These are phyloP conservation scores for Singerocomus rubriflavus DNA, from an alignment of 1,284 basidiomycete species.

Conservation along the genomic window DNA sequence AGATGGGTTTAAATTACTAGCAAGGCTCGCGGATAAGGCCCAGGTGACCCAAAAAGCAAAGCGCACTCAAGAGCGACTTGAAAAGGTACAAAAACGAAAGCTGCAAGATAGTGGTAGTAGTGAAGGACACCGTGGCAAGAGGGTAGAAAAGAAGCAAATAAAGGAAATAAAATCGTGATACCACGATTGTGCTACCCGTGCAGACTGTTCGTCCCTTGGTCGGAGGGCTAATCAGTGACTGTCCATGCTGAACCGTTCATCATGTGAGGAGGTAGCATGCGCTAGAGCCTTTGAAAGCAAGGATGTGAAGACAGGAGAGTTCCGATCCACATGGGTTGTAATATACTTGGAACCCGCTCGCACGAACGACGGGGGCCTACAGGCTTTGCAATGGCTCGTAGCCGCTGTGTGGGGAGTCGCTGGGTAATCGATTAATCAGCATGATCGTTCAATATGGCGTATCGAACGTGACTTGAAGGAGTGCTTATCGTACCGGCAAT, in stretches of 20 bases:
- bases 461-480: no score
- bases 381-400: not conserved
- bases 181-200: not conserved
- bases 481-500: no score
- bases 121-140: constrained; percentile 15
- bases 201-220: not conserved
- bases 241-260: not conserved
- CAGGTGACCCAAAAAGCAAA: constrained; percentile 29
- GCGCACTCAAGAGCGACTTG: constrained; percentile 32
- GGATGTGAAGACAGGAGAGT: not conserved
- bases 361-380: not conserved
- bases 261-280: constrained; percentile 5
- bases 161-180: constrained; percentile 14
- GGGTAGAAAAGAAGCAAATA: constrained; percentile 14
- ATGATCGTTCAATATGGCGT: no score
- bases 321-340: not conserved
- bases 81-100: constrained; percentile 37
- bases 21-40: constrained; percentile 32
- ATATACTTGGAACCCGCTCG: constrained; percentile 7
- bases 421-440: no score
- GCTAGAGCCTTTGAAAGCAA: not conserved
- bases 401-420: not conserved
- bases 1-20: constrained; percentile 41
- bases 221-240: not conserved
- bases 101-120: constrained; percentile 17